phyloP scores from a whole-genome alignment of 2,329 filamentous ascomycete genomes.

The Gnomoniopsis sp. region DNA sequence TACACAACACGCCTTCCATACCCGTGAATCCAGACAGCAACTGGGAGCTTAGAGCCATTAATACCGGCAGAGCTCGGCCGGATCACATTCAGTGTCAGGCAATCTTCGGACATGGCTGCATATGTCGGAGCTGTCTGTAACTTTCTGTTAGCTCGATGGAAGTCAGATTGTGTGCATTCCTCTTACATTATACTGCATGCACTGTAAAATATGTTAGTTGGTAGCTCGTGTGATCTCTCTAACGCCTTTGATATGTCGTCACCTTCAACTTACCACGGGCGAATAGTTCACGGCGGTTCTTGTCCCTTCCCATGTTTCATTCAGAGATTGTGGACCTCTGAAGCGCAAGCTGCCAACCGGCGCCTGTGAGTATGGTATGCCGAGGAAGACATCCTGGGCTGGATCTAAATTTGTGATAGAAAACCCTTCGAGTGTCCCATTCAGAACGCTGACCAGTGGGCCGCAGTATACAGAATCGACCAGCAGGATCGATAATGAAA shows the following conservation, averaged over 20 bases:
- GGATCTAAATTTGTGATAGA: too few relatives aligned
- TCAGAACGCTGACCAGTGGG: not conserved
- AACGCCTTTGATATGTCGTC: not conserved
- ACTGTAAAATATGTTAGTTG: not conserved
- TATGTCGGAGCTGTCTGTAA: not conserved
- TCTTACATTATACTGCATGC: not conserved
- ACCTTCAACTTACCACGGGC: not conserved
- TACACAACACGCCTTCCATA: constrained; percentile 16
- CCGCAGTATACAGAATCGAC: not conserved
- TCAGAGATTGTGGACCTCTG: not conserved
- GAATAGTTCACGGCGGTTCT: not conserved
- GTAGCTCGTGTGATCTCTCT: not conserved
- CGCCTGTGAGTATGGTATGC: too few relatives aligned
- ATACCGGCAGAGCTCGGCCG: constrained; percentile 37
- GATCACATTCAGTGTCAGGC: constrained; percentile 51
- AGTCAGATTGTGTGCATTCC: too few relatives aligned
- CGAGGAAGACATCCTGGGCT: too few relatives aligned
- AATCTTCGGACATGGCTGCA: constrained; percentile 37
- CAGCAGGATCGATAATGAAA: not conserved
- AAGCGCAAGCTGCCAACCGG: too few relatives aligned
- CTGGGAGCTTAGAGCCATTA: constrained; percentile 41
- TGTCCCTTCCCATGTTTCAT: not conserved
- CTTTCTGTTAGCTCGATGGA: not conserved
- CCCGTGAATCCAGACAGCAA: constrained; percentile 56
- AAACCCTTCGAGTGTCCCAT: too few relatives aligned